phyloP scores from a whole-genome alignment of 1,139 yeast genomes.

The Saccharomyces uvarum region DNA sequence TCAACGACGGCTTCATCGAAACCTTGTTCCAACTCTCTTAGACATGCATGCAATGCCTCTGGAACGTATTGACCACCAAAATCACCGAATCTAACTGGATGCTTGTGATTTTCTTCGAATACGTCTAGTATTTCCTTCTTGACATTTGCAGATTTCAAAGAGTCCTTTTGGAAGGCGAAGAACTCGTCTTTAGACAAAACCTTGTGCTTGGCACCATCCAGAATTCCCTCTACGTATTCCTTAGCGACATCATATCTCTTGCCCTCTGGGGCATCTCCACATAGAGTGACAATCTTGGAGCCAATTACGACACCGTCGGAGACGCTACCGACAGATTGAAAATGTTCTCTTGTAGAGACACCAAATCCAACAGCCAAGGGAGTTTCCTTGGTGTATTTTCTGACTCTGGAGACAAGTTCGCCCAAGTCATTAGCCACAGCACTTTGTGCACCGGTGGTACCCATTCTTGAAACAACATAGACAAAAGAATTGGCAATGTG shows the following conservation, averaged over 20 bases:
- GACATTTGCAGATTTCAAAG: conserved; percentile 27
- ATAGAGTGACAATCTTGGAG: conserved; percentile 64
- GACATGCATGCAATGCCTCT: conserved; percentile 87
- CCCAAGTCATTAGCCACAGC: conserved; percentile 59
- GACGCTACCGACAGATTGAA: conserved; percentile 62
- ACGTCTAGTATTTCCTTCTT: conserved; percentile 25
- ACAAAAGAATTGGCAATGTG: conserved; percentile 89
- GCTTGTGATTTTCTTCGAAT: conserved; percentile 51
- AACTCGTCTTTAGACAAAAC: conserved; percentile 27
- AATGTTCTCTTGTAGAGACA: conserved; percentile 88
- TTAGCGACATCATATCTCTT: conserved; percentile 53
- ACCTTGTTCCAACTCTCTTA: conserved; percentile 78
- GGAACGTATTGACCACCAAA: conserved; percentile 99
- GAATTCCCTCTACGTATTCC: conserved; percentile 59
- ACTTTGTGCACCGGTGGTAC: conserved; percentile 82
- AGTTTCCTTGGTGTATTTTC: conserved; percentile 61
- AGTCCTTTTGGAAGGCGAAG: conserved; percentile 20
- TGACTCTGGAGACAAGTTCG: conserved; percentile 64
- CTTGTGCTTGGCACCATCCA: conserved; percentile 48
- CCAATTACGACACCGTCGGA: conserved; percentile 97
- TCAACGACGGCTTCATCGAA: conserved; percentile 85
- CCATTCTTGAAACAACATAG: conserved; percentile 95
- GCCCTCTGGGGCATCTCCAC: conserved; percentile 58
- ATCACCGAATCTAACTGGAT: conserved; percentile 76
- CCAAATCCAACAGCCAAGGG: conserved; percentile 98